Evolutionary conservation across 2,329 filamentous ascomycete species (phyloP).

Genomic region (Fusarium cicatricum): DNA sequence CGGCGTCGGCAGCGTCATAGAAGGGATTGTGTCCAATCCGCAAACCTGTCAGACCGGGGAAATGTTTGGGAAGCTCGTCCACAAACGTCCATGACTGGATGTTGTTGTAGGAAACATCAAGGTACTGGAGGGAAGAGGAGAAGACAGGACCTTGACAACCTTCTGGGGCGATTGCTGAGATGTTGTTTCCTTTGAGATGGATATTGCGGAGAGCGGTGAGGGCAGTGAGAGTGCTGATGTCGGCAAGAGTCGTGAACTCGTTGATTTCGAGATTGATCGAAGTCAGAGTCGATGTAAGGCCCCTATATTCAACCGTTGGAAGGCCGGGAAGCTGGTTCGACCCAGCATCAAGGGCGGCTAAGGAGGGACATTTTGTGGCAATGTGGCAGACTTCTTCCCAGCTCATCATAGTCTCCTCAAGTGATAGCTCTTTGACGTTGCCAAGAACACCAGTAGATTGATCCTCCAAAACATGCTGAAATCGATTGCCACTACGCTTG

Average conservation of each 20-base stretch:
- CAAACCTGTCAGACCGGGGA: conserved; percentile 78
- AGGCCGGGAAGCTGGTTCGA: conserved; percentile 67
- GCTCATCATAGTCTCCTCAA: conserved; percentile 72
- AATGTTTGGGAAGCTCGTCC: conserved; percentile 69
- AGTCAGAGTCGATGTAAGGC: conserved; percentile 61
- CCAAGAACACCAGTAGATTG: conserved; percentile 52
- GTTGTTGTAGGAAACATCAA: conserved; percentile 79
- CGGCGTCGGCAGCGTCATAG: conserved; percentile 62
- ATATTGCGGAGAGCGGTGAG: conserved; percentile 64
- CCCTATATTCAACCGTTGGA: conserved; percentile 48
- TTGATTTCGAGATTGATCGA: conserved; percentile 78
- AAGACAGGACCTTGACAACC: conserved; percentile 55
- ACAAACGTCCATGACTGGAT: conserved; percentile 77
- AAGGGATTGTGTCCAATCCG: conserved; percentile 89
- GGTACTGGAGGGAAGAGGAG: conserved; percentile 62
- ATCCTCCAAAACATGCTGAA: conserved; percentile 55
- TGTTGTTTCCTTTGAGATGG: conserved; percentile 80
- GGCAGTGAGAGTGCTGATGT: conserved; percentile 61
- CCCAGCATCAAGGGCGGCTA: conserved; percentile 61
- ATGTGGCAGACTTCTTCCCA: conserved; percentile 71
- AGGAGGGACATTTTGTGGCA: conserved; percentile 60
- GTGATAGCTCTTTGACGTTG: conserved; percentile 65
- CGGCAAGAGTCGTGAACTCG: conserved; percentile 66
- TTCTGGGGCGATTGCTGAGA: conserved; percentile 55
- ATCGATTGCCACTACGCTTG: conserved; percentile 75